Evolutionary conservation across 805 yeast genomes (phyloP).

Genomic region (Wickerhamiella vanderwaltii): DNA sequence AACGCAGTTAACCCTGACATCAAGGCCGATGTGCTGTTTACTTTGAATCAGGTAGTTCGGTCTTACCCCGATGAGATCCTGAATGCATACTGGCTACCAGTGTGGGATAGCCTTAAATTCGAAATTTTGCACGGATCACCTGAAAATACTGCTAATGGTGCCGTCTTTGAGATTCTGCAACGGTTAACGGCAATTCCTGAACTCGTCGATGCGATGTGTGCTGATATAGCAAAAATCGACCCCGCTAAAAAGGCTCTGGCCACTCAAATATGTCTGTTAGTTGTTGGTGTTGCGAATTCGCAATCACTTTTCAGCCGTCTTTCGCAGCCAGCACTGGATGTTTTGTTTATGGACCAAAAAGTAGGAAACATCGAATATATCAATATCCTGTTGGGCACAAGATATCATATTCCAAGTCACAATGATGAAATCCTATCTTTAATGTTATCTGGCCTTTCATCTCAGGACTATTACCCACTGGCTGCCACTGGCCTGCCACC

Average conservation of each 20-base stretch:
- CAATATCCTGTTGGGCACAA: conserved; percentile 23
- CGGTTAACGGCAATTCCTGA: conserved; percentile 29
- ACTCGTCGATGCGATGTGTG: conserved; percentile 29
- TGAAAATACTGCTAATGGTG: conserved; percentile 30
- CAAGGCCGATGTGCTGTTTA: conserved; percentile 58
- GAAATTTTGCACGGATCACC: conserved; percentile 79
- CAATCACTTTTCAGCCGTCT: conserved; percentile 7
- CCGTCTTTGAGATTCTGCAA: conserved; percentile 36
- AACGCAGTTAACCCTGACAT: conserved; percentile 20
- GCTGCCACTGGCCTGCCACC: conserved; percentile 54
- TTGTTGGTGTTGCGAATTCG: conserved; percentile 10
- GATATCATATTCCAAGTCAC: conserved; percentile 26
- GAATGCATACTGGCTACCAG: conserved; percentile 49
- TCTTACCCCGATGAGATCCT: conserved; percentile 40
- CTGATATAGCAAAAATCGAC: conserved; percentile 3
- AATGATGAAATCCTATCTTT: conserved; percentile 60
- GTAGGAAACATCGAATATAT: conserved; percentile 2
- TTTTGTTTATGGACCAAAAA: conserved; percentile 11
- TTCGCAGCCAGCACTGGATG: conserved; percentile 31
- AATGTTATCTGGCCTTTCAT: conserved; percentile 49
- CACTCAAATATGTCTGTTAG: conserved; percentile 10
- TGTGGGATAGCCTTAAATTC: conserved; percentile 83
- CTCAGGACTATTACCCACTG: conserved; percentile 57
- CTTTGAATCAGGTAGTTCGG: conserved; percentile 46
- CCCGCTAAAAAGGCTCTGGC: conserved; percentile 11